Evolutionary conservation across 179 eudicot genomes (phyloP), one percentile per base, ranked within the genome.

Genomic region (Spinacia oleracea): DNA sequence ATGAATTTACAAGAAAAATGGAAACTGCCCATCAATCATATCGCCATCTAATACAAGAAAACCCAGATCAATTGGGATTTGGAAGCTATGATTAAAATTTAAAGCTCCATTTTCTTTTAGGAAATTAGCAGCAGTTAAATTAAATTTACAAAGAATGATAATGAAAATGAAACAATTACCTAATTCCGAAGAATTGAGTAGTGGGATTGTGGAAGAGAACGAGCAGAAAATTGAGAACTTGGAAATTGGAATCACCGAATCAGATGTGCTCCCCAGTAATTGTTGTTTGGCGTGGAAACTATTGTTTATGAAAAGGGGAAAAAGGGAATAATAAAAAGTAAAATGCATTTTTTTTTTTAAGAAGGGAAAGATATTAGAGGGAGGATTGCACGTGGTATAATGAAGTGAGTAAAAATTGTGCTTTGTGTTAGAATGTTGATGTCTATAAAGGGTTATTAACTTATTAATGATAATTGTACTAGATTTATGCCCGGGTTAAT

Each of bases 221-320:
- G 53, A 35, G 42, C n/a, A 53, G 45, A 72, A 9, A 18, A 12
- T 40, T 51, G 48, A 58, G 46, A 60, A 38, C 20, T 63, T 59
- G 62, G 15, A 29, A 1, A 6, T 53, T 53, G 58, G 58, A 16
- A 53, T 53, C 23, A 53, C 58, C 58, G 53, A 40, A 69, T 50
- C 50, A 46, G 73, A 73, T 71, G 71, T 78, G 76, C 76, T 59
- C n/a, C 62, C 70, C 25, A 46, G 71, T 48, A 27, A 43, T 34
- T 16, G 31, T 70, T 31, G 74, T 55, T 76, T 43, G 27, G 1
- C 9, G 1, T 23, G 21, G 7, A 29, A 32, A 23, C 15, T 29
- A 1, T 4, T 35, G 0, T 15, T 15, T 14, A 6, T 2, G 23
- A 23, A 69, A 69, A 23, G 27, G 32, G 25, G 12, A 21, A n/a